Evolutionary conservation across 371 early-diverging fungal genomes (phyloP).

Genomic region (Mortierella sp.): DNA sequence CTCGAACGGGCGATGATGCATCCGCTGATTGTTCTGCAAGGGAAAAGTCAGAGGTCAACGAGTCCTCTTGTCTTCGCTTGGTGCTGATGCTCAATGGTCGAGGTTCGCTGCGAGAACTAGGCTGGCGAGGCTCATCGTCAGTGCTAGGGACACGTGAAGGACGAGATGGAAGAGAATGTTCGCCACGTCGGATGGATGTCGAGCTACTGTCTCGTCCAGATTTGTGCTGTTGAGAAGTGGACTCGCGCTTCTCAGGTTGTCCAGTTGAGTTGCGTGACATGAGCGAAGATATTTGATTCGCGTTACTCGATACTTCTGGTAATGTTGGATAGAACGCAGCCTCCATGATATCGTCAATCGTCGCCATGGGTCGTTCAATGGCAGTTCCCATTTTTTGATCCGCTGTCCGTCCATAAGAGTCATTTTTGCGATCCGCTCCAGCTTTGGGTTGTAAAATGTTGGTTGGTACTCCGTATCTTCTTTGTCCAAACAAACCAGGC

Average conservation of each 20-base stretch:
- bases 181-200: too few relatives aligned
- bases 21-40: neutral
- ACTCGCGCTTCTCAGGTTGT: constrained; percentile 1
- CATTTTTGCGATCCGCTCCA: constrained; percentile 22
- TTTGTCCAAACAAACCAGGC: constrained; percentile 27
- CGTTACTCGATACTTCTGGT: constrained; percentile 2
- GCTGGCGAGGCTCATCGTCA: too few relatives aligned
- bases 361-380: constrained; percentile 26
- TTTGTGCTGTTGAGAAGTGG: neutral
- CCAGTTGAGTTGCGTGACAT: neutral
- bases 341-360: constrained; percentile 30
- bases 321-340: constrained; percentile 18
- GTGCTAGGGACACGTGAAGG: too few relatives aligned
- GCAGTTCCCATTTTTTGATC: constrained; percentile 19
- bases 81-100: neutral
- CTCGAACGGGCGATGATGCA: too few relatives aligned
- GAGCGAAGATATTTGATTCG: neutral
- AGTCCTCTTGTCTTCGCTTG: constrained; percentile 19
- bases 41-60: neutral
- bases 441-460: constrained; percentile 30
- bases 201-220: too few relatives aligned
- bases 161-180: too few relatives aligned
- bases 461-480: constrained; percentile 16
- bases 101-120: neutral
- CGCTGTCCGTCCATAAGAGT: constrained; percentile 24